Base-by-base conservation (phyloP, 2,329 filamentous ascomycete genomes). In the Sporothrix globosa region DNA sequence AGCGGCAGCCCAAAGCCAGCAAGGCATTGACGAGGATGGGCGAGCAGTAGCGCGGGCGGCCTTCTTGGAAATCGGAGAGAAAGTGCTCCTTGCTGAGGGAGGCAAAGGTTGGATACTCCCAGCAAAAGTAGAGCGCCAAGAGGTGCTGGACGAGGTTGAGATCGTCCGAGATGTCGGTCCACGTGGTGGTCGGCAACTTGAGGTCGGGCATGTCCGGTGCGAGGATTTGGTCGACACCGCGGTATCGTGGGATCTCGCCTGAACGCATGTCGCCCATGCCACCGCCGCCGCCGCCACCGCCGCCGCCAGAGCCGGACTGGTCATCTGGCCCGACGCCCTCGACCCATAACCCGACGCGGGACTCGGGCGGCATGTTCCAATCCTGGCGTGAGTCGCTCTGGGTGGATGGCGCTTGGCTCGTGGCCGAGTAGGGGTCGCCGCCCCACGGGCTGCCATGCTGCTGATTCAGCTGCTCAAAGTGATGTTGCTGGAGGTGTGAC, bases 101-200 rank as follows among this genome's bases (percentile, higher is more conserved):
- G 3, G 90, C 87, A 78, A 92, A 92, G 14, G 90, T 92, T 2
- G 91, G 89, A 77, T 93, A 92, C 74, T 91, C 87, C 86, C 90
- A 92, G 80, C 89, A 91, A 74, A 92, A 92, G 79, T 92, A 92
- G 44, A 91, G 81, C 0, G 86, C 83, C 68, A 92, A 79, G 11
- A 92, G 81, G 74, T 90, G 88, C 72, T 88, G 83, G 0, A 92
- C 86, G 41, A 92, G 83, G 14, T 77, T 79, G 14, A 81, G 75
- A 73, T 92, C 88, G 3, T 78, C 76, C 1, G 88, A 90, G 27
- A 91, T 83, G 52, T 75, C 81, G 1, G 90, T 91, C 90, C 90
- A 92, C 0, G 81, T 82, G 3, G 76, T 78, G 0, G 81, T 75
- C 0, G 83, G 80, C 0, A 81, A 77, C 72, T 81, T 81, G 75